These are phyloP conservation scores for Microdochium nivale DNA, from an alignment of 2,329 filamentous ascomycete species.

Conservation along the genomic window DNA sequence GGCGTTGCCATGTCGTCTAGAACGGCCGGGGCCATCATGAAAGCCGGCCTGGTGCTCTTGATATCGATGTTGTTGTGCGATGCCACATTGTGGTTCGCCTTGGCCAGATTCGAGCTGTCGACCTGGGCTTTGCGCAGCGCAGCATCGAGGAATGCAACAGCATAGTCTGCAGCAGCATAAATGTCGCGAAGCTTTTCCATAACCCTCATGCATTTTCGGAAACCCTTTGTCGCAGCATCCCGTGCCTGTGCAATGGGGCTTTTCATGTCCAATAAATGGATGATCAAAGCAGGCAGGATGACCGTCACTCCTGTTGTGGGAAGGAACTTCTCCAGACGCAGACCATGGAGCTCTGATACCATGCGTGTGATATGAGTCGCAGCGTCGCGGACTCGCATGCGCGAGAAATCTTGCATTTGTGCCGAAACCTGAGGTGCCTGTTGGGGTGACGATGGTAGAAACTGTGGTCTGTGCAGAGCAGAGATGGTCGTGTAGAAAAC, in stretches of 20 bases:
- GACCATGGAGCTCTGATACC: conserved; percentile 64
- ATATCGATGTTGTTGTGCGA: conserved; percentile 8
- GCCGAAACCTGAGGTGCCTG: conserved; percentile 45
- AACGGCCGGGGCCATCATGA: conserved; percentile 8
- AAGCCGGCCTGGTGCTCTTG: conserved; percentile 13
- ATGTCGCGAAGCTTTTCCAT: conserved; percentile 81
- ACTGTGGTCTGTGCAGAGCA: conserved; percentile 83
- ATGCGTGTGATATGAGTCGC: conserved; percentile 81
- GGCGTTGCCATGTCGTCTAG: conserved; percentile 32
- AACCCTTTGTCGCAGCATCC: conserved; percentile 66
- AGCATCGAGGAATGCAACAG: conserved; percentile 89
- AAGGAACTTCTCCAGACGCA: conserved; percentile 68
- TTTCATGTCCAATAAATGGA: conserved; percentile 88
- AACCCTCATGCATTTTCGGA: conserved; percentile 87
- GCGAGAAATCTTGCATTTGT: conserved; percentile 73
- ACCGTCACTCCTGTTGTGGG: conserved; percentile 89
- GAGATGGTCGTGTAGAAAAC: conserved; percentile 88
- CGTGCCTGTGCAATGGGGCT: conserved; percentile 65
- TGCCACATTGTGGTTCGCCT: conserved; percentile 22
- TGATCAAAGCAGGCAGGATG: conserved; percentile 85
- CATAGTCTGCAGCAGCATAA: conserved; percentile 91
- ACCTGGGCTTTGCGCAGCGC: conserved; percentile 83
- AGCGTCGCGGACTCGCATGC: conserved; percentile 73
- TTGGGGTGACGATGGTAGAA: conserved; percentile 63
- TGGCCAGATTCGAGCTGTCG: conserved; percentile 39